Base-by-base conservation (phyloP, 345 rosid genomes). In the Eucalyptus curtisii region DNA sequence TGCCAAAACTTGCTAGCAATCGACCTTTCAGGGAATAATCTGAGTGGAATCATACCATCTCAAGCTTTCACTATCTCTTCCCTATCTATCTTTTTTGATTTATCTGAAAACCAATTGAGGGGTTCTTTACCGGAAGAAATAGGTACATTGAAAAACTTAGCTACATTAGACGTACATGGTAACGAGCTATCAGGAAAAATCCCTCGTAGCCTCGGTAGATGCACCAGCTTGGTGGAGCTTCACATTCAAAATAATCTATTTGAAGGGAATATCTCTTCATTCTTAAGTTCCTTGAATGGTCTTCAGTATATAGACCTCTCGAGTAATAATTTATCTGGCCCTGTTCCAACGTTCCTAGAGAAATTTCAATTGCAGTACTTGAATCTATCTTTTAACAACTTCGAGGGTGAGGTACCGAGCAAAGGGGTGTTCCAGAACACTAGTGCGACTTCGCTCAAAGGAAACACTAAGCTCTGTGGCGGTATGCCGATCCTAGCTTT, bases 341-440 rank as follows among this genome's bases (percentile, higher is more conserved):
- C 44, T 24, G 57, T 91, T 53, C 90, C 89, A 6, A 27, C n/a
- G 8, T 87, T 57, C 71, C 17, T 91, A 13, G 87, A 86, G 30
- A 66, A 31, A 52, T 71, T 90, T 24, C 85, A 68, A 10, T 49
- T 90, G 31, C 20, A 49, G 8, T 52, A 68, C 45, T 6, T 91
- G 52, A 87, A 88, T 17, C 64, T 91, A 20, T 86, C 92, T 22
- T 91, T 82, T 15, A 91, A 91, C 87, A 24, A 89, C 61, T 89
- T 91, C 0, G 82, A 88, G 47, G 93, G 91, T 13, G 66, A 80
- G 13, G 53, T 90, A 33, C 91, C 93, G 13, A n/a, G 13, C 1
- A 42, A 79, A 86, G 91, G 93, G 48, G 52, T 91, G 44, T 90
- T 89, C 82, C 10, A 13, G 45, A 89, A 90, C 71, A 45, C 61